Percentiles rank a stretch among this genome's conserved stretches.
These are phyloP conservation scores for Diplosphaera chodatii DNA, from an alignment of 139 green algal genomes.

Conservation along the genomic window DNA sequence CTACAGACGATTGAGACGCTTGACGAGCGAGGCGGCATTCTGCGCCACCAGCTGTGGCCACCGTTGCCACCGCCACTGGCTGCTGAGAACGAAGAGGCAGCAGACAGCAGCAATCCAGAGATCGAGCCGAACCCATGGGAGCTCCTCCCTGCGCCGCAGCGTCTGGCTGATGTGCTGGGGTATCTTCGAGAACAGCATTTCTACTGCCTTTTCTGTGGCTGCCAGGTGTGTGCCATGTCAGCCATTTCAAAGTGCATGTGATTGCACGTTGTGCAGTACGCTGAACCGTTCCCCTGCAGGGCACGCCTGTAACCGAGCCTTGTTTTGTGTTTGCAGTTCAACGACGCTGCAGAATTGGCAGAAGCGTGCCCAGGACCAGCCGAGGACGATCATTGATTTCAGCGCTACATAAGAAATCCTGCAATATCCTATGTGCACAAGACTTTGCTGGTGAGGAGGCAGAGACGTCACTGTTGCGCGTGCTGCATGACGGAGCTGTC, in stretches of 20 bases:
- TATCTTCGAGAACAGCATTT: conserved; percentile 16
- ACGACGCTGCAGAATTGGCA: conserved; percentile 9
- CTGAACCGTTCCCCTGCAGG: no score
- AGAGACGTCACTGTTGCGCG: no score
- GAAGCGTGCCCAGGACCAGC: conserved; percentile 13
- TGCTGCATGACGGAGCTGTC: no score
- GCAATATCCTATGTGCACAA: no score
- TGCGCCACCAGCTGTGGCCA: conserved; percentile 14
- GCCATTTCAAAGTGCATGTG: no score
- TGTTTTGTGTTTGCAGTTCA: conserved; percentile 7
- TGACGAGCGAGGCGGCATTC: conserved; percentile 16
- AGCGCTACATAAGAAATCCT: no score
- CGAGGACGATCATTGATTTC: conserved; percentile 25
- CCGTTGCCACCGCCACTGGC: not conserved
- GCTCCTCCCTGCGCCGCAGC: conserved; percentile 6
- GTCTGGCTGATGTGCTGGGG: conserved; percentile 15
- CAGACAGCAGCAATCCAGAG: not conserved
- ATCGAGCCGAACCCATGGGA: conserved; percentile 7
- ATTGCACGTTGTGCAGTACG: not conserved
- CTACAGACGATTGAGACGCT: conserved; percentile 24
- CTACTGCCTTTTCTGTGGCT: conserved; percentile 38
- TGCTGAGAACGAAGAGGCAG: not conserved
- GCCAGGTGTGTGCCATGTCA: conserved; percentile 20
- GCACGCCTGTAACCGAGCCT: not conserved
- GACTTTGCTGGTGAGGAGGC: no score